Evolutionary conservation across 1,139 yeast species (phyloP).

Genomic region (Yamadazyma dushanensis): DNA sequence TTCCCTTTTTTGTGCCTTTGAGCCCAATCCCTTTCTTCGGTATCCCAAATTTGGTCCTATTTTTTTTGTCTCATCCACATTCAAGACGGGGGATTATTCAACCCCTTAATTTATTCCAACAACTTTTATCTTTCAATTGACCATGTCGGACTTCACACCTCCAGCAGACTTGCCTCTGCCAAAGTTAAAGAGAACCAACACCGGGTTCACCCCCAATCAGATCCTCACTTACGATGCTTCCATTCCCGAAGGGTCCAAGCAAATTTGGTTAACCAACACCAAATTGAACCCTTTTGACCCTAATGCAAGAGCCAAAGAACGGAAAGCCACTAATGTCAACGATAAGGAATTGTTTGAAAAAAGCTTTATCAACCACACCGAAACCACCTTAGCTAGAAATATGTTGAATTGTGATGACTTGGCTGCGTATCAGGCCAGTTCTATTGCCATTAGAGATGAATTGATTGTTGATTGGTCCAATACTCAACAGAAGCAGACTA

Average conservation of each 20-base stretch:
- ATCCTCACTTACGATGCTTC: slow-evolving; percentile 78
- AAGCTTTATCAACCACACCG: slow-evolving; percentile 81
- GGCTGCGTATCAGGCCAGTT: slow-evolving; percentile 91
- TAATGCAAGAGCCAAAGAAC: slow-evolving; percentile 14
- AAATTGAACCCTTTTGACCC: slow-evolving; percentile 34
- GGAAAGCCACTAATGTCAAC: slow-evolving; percentile 15
- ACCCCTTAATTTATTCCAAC: too few species aligned
- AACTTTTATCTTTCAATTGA: too few species aligned
- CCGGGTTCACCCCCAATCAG: slow-evolving; percentile 91
- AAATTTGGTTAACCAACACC: slow-evolving; percentile 69
- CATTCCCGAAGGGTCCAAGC: slow-evolving; percentile 77
- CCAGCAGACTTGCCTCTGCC: slow-evolving; percentile 46
- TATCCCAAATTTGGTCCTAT: not conserved
- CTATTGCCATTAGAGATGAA: slow-evolving; percentile 76
- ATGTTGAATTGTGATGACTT: slow-evolving; percentile 88
- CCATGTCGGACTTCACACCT: slow-evolving; percentile 44
- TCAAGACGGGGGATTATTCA: too few species aligned
- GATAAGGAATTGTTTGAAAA: slow-evolving; percentile 59
- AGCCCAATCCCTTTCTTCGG: not conserved
- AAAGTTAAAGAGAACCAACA: slow-evolving; percentile 65
- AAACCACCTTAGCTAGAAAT: slow-evolving; percentile 84
- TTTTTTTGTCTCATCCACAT: too few species aligned
- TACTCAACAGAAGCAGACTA: slow-evolving; percentile 87
- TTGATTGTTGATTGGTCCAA: slow-evolving; percentile 87
- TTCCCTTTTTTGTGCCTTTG: too few species aligned